Base-by-base conservation (phyloP, 208 protist species). In the Leishmania guyanensis region DNA sequence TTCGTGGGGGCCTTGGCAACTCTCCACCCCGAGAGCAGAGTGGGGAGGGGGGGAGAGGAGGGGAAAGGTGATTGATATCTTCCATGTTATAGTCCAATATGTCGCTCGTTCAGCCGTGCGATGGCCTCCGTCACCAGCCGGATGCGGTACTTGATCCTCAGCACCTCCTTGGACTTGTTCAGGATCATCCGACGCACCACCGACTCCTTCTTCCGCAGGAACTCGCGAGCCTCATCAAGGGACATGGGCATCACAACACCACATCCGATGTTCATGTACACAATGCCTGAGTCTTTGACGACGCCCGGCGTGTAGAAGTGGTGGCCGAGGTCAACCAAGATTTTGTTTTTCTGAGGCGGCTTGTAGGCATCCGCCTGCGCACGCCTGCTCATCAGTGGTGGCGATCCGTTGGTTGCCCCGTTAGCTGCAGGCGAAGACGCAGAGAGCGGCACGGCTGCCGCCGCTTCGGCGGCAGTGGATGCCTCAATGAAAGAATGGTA, bases 231-330 rank as follows among this genome's bases (percentile, higher is more conserved):
- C 62, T 95, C 91, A 17, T 77, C 86, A 22, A 82, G 78, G 22
- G 82, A 84, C 94, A 97, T 95, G 62, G 86, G 84, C 33, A 97
- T 83, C 29, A 97, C 88, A 16, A 97, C 88, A 53, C 91, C 91
- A 74, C 92, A 95, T n/a, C 94, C 94, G 14, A 97, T 62, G 80
- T 96, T 97, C 54, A 97, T 81, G 82, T 89, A 86, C 39, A 97
- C 77, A 5, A 70, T 50, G 36, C 76, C 50, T 0, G 91, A 84
- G 53, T 94, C 86, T 33, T 73, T 77, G 22, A 95, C 89, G 33
- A 86, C 79, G 46, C 86, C 91, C 50, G 82, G 85, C 0, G 89
- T 87, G 79, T 94, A 95, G 56, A 97, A 94, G 76, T 93, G 83
- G 80, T 94, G 88, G 48, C 94, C 94, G 14, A 97, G 75, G 81